Conservation (phyloP, 768 basidiomycete species). For the Phlegmacium glaucopus region DNA sequence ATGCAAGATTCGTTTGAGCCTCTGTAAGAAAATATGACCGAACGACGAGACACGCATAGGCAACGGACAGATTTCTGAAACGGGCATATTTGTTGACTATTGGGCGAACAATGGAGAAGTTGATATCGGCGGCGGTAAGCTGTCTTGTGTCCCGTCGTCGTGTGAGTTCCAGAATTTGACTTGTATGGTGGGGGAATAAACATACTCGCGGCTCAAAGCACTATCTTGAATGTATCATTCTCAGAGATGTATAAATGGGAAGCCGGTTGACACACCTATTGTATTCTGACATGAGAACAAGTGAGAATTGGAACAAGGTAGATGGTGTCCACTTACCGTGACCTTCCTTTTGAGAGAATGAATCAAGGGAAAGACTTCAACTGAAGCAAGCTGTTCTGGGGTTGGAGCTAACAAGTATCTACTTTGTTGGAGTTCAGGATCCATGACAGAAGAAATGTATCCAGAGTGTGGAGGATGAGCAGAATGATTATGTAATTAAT, state of each 20-base stretch:
- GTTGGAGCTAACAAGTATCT: constrained; percentile 48
- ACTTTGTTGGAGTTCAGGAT: constrained; percentile 41
- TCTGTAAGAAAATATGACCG: constrained; percentile 75
- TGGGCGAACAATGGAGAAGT: constrained; percentile 76
- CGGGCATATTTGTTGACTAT: constrained; percentile 76
- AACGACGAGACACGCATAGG: constrained; percentile 76
- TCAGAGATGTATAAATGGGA: constrained; percentile 2
- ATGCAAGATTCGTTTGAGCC: constrained; percentile 69
- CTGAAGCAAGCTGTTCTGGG: constrained; percentile 52
- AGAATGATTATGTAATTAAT: not conserved
- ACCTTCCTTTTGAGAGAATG: constrained; percentile 68
- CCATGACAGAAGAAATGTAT: too few relatives aligned
- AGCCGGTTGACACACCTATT: constrained; percentile 32
- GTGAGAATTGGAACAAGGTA: not conserved
- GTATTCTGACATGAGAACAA: constrained; percentile 31
- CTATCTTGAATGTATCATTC: constrained; percentile 45
- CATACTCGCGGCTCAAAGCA: constrained; percentile 79
- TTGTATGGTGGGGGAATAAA: constrained; percentile 15
- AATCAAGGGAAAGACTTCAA: constrained; percentile 82
- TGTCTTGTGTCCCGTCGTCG: constrained; percentile 43
- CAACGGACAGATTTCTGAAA: constrained; percentile 68
- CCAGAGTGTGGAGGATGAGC: too few relatives aligned
- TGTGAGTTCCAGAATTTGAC: constrained; percentile 3
- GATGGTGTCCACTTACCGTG: constrained; percentile 42
- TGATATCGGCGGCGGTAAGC: constrained; percentile 78